Evolutionary conservation across 2,329 filamentous ascomycete species (phyloP).

Genomic region (Blumeria hordei): DNA sequence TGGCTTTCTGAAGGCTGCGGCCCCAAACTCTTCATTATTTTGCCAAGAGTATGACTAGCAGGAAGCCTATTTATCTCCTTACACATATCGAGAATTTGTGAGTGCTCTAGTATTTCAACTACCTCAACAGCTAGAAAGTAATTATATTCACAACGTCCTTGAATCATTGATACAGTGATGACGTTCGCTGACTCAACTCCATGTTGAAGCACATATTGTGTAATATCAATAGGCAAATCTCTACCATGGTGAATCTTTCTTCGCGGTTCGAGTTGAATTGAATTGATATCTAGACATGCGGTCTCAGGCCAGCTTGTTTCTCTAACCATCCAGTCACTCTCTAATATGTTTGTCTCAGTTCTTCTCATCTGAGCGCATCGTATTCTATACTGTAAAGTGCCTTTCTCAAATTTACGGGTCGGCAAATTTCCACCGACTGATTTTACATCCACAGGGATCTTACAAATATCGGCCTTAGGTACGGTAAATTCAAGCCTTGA

Average conservation of each 20-base stretch:
- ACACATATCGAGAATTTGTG: constrained; percentile 20
- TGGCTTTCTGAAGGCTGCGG: constrained; percentile 20
- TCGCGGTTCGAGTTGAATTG: constrained; percentile 27
- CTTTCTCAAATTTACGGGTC: constrained; percentile 19
- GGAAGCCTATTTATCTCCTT: constrained; percentile 17
- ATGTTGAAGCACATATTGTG: constrained; percentile 18
- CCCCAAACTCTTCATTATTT: constrained; percentile 30
- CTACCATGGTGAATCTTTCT: constrained; percentile 50
- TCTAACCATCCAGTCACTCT: constrained; percentile 32
- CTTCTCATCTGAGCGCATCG: constrained; percentile 29
- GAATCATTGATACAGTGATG: constrained; percentile 8
- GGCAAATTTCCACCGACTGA: constrained; percentile 8
- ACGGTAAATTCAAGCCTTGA: constrained; percentile 17
- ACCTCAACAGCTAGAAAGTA: constrained; percentile 48
- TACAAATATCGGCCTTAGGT: constrained; percentile 4
- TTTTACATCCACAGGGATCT: constrained; percentile 9
- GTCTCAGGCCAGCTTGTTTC: constrained; percentile 47
- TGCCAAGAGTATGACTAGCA: constrained; percentile 24
- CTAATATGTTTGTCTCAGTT: constrained; percentile 14
- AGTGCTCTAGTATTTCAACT: constrained; percentile 29
- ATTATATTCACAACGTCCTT: constrained; percentile 14
- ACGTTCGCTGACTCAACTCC: constrained; percentile 4
- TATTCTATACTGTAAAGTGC: constrained; percentile 39
- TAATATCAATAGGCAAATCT: constrained; percentile 55
- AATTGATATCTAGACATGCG: constrained; percentile 47